A percentile compares a stretch with the other conserved stretches of the same genome.
Conservation (phyloP, 192 early-diverging fungal genomes). For the Coemansia sp. region DNA sequence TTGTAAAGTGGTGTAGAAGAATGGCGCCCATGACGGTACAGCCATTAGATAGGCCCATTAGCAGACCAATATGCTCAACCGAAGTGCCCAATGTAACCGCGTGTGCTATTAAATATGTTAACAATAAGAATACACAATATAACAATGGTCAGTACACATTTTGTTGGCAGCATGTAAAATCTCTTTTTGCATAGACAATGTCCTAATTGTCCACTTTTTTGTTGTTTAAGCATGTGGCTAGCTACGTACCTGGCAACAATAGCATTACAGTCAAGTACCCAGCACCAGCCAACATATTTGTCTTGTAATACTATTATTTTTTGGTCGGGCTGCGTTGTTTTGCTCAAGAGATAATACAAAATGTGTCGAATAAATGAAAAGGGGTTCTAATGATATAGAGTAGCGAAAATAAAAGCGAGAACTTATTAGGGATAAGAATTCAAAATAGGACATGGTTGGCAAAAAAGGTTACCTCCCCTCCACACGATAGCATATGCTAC, state of each 20-base stretch:
- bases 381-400: neutral
- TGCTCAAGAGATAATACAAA: neutral
- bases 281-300: conserved; percentile 51
- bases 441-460: neutral
- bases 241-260: conserved; percentile 45
- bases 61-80: conserved; percentile 53
- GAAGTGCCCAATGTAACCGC: conserved; percentile 44
- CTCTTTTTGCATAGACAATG: neutral
- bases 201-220: neutral
- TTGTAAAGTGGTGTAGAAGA: conserved; percentile 54
- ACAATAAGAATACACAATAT: neutral
- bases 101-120: conserved; percentile 33
- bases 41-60: conserved; percentile 49
- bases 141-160: neutral
- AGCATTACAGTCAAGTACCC: conserved; percentile 54
- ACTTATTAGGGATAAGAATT: neutral
- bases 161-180: neutral
- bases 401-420: neutral
- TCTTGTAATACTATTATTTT: conserved; percentile 1
- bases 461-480: neutral
- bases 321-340: neutral
- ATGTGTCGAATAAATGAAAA: neutral
- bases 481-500: neutral
- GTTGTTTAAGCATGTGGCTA: neutral
- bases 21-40: conserved; percentile 52